Evolutionary conservation across 164 flowering plant genomes (phyloP).

Genomic region (Vitis rupestris): DNA sequence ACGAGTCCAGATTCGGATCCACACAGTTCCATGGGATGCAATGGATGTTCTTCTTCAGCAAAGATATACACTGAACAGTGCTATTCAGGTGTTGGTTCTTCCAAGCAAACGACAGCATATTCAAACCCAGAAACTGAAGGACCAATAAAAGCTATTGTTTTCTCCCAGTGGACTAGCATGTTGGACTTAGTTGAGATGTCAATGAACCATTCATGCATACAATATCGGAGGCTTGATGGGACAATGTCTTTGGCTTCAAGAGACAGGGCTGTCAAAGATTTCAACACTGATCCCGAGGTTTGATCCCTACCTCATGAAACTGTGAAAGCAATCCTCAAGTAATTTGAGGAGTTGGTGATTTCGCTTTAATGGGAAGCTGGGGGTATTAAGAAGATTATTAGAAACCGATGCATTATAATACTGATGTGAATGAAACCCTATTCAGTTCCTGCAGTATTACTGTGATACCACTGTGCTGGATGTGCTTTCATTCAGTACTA

Average conservation of each 20-base stretch:
- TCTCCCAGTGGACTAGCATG: slow-evolving; percentile 98
- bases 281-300: slow-evolving; percentile 85
- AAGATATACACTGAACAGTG: slow-evolving; percentile 5
- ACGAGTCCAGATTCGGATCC: slow-evolving; percentile 18
- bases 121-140: slow-evolving; percentile 21
- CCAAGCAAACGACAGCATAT: slow-evolving; percentile 5
- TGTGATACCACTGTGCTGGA: neutral
- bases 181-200: slow-evolving; percentile 75
- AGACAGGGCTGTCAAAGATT: slow-evolving; percentile 82
- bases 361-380: neutral
- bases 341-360: neutral
- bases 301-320: slow-evolving; percentile 13
- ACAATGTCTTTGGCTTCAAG: slow-evolving; percentile 74
- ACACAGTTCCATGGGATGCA: slow-evolving; percentile 14
- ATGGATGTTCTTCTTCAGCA: slow-evolving; percentile 24
- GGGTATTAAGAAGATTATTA: neutral
- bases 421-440: neutral
- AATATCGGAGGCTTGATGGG: slow-evolving; percentile 88
- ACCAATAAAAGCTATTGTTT: slow-evolving; percentile 74
- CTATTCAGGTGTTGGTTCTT: slow-evolving; percentile 14
- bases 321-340: neutral
- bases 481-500: neutral
- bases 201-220: slow-evolving; percentile 42
- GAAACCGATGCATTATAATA: neutral
- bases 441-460: no score